Evolutionary conservation across 805 yeast genomes (phyloP).

Genomic region (Spathaspora arborariae): DNA sequence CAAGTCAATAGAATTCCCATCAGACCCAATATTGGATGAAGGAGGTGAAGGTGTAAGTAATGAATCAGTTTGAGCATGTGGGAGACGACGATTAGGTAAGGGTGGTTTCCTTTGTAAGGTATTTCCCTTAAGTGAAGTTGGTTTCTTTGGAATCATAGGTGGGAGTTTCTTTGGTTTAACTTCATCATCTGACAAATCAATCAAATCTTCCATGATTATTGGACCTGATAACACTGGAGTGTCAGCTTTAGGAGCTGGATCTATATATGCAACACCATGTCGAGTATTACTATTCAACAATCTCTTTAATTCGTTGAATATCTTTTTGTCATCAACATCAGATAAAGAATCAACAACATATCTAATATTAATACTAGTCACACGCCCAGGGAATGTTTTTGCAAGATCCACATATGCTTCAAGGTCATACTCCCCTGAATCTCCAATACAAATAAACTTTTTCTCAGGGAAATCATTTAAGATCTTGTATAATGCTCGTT

Average conservation of each 20-base stretch:
- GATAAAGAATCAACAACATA: constrained; percentile 70
- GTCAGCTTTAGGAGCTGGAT: constrained; percentile 1
- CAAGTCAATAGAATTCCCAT: constrained; percentile 4
- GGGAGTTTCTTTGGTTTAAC: constrained; percentile 17
- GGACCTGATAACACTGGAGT: constrained; percentile 8
- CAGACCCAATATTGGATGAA: constrained; percentile 6
- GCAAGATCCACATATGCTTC: constrained; percentile 85
- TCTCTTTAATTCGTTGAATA: constrained; percentile 27
- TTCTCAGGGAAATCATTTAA: constrained; percentile 71
- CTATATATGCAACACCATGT: constrained; percentile 4
- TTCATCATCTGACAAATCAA: constrained; percentile 34
- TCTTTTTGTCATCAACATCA: constrained; percentile 40
- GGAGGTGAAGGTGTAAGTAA: constrained; percentile 3
- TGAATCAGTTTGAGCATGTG: not conserved
- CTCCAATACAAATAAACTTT: constrained; percentile 84
- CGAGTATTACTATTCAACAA: constrained; percentile 12
- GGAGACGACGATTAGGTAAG: constrained; percentile 21
- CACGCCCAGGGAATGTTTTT: constrained; percentile 52
- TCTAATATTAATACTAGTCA: constrained; percentile 75
- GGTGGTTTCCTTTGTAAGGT: constrained; percentile 27
- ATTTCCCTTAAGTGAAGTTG: constrained; percentile 34
- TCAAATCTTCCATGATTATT: constrained; percentile 21
- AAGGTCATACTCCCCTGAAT: constrained; percentile 91
- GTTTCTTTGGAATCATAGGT: constrained; percentile 50
- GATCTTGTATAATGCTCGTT: constrained; percentile 57